Evolutionary conservation across 2,329 filamentous ascomycete genomes (phyloP).

Genomic region (Ophiocordyceps camponoti-saundersi): DNA sequence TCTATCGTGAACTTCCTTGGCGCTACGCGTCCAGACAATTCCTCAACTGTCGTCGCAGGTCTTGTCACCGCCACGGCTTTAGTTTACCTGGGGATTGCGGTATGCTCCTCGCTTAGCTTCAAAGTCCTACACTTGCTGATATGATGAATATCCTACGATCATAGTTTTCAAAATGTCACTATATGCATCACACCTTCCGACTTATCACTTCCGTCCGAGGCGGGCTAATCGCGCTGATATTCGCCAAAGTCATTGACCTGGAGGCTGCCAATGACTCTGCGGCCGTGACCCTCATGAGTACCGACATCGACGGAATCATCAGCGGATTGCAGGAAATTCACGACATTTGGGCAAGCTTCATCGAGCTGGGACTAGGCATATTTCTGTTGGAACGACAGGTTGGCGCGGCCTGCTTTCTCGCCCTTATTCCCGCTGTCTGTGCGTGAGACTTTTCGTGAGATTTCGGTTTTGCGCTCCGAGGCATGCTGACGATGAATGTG

Average conservation of each 20-base stretch:
- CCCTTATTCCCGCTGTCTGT: background rate
- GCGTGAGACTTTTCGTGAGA: background rate
- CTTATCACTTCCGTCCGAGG: constrained; percentile 18
- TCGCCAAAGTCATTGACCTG: constrained; percentile 13
- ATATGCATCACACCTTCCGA: constrained; percentile 16
- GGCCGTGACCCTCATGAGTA: constrained; percentile 28
- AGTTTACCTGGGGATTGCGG: background rate
- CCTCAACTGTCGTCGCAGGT: background rate
- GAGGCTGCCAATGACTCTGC: constrained; percentile 17
- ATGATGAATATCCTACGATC: too few species aligned
- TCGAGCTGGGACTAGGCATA: constrained; percentile 25
- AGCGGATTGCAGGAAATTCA: constrained; percentile 17
- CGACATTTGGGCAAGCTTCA: constrained; percentile 20
- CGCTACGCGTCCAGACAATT: background rate
- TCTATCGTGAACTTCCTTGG: background rate
- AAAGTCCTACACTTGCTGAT: background rate
- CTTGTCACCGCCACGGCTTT: background rate
- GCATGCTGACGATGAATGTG: background rate
- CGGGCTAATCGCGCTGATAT: constrained; percentile 7
- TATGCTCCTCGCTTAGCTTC: background rate
- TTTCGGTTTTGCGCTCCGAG: background rate
- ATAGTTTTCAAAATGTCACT: constrained; percentile 11
- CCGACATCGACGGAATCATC: constrained; percentile 26
- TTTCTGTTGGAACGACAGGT: constrained; percentile 14
- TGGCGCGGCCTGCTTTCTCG: background rate